These are phyloP conservation scores for Yamadazyma insecticola DNA, from an alignment of 805 yeast genomes.

Conservation along the genomic window DNA sequence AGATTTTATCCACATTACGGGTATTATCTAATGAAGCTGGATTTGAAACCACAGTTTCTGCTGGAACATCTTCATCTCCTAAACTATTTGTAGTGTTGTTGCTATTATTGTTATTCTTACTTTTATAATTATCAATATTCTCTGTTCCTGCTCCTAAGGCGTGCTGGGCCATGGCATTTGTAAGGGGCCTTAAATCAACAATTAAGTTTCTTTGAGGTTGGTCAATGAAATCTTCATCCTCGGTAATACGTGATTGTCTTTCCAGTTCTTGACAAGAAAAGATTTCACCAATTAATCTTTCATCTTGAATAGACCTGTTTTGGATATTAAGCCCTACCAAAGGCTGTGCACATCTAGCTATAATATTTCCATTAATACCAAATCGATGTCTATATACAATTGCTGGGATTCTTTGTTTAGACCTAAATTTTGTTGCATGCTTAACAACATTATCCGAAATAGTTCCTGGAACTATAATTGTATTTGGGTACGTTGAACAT, in stretches of 20 bases:
- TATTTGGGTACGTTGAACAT: slow-evolving; percentile 71
- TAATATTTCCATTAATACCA: slow-evolving; percentile 61
- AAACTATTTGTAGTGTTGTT: background rate
- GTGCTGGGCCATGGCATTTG: slow-evolving; percentile 94
- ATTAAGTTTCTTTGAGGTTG: slow-evolving; percentile 55
- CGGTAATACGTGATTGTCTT: slow-evolving; percentile 13
- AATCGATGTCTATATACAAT: slow-evolving; percentile 66
- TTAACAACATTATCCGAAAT: slow-evolving; percentile 78
- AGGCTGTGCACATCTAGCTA: slow-evolving; percentile 90
- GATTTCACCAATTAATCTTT: slow-evolving; percentile 68
- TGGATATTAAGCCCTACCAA: slow-evolving; percentile 80
- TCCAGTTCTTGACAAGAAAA: slow-evolving; percentile 53
- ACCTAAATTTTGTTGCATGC: slow-evolving; percentile 82
- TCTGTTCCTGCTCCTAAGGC: slow-evolving; percentile 99
- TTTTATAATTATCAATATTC: slow-evolving; percentile 76
- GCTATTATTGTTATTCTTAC: slow-evolving; percentile 1
- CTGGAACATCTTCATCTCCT: slow-evolving; percentile 1
- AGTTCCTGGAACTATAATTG: slow-evolving; percentile 64
- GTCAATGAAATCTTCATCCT: slow-evolving; percentile 19
- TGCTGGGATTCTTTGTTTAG: slow-evolving; percentile 81
- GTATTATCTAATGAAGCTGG: slow-evolving; percentile 2
- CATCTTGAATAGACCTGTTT: slow-evolving; percentile 87
- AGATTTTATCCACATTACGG: slow-evolving; percentile 54
- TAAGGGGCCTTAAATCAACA: slow-evolving; percentile 87
- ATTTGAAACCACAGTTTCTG: slow-evolving; percentile 1